phyloP scores from a whole-genome alignment of 2,329 filamentous ascomycete genomes.

The Monosporascus sp. region DNA sequence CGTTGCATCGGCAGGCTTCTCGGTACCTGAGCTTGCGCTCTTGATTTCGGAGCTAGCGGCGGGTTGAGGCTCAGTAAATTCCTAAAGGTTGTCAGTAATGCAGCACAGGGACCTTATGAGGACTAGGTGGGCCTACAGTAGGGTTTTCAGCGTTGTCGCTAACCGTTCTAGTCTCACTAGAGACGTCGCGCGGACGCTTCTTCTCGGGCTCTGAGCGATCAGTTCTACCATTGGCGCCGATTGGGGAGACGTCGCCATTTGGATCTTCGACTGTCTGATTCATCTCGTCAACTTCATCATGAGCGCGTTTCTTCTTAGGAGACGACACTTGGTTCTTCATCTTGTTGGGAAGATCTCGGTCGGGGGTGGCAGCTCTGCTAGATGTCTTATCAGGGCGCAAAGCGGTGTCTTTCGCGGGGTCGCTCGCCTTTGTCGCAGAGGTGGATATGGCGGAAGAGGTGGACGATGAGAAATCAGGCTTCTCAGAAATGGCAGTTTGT shows the following conservation, averaged over 20 bases:
- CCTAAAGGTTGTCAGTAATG: constrained; percentile 8
- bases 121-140: constrained; percentile 23
- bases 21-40: constrained; percentile 5
- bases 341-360: constrained; percentile 16
- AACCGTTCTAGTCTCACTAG: constrained; percentile 28
- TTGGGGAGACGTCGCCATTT: constrained; percentile 32
- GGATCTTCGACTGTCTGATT: constrained; percentile 31
- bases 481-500: constrained; percentile 58
- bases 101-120: not conserved
- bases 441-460: constrained; percentile 14
- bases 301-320: constrained; percentile 62
- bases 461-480: constrained; percentile 21
- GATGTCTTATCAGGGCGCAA: constrained; percentile 9
- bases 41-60: constrained; percentile 2
- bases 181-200: constrained; percentile 55
- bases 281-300: constrained; percentile 51
- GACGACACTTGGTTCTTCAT: constrained; percentile 48
- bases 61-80: constrained; percentile 6
- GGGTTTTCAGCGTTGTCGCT: constrained; percentile 19
- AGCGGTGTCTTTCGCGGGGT: constrained; percentile 16
- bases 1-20: constrained; percentile 7
- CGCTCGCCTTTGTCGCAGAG: constrained; percentile 17
- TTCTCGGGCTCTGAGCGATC: constrained; percentile 57
- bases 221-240: constrained; percentile 40
- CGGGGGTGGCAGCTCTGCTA: constrained; percentile 9